Conservation (phyloP, 1,139 yeast species). For the Debaryomycetaceae sp. region DNA sequence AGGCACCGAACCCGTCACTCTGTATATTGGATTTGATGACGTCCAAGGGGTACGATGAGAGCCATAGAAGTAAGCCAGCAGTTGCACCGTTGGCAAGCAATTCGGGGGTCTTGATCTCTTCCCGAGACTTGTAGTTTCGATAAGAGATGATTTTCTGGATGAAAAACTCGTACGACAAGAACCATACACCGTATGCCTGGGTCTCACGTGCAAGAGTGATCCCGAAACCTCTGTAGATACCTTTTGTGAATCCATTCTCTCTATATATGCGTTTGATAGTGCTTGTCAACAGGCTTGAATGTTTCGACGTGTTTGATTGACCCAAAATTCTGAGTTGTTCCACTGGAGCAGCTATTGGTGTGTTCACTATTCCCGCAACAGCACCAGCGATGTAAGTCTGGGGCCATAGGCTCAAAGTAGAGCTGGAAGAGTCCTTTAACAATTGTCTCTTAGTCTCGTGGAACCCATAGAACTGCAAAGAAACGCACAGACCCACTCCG, state of each 20-base stretch:
- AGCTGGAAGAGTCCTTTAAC: conserved; percentile 17
- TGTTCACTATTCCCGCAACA: conserved; percentile 71
- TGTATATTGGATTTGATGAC: conserved; percentile 71
- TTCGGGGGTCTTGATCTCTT: conserved; percentile 59
- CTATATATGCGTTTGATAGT: conserved; percentile 43
- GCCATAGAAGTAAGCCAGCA: conserved; percentile 74
- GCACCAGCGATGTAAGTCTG: conserved; percentile 76
- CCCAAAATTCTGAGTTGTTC: conserved; percentile 72
- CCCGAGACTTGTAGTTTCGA: conserved; percentile 38
- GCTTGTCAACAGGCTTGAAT: conserved; percentile 39
- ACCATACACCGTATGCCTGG: conserved; percentile 86
- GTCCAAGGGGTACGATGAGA: conserved; percentile 67
- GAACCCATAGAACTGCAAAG: conserved; percentile 73
- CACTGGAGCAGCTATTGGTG: conserved; percentile 70
- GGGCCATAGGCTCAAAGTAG: conserved; percentile 48
- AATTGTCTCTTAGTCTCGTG: conserved; percentile 72
- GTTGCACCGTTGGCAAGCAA: conserved; percentile 61
- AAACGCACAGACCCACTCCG: conserved; percentile 73
- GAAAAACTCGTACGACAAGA: conserved; percentile 64
- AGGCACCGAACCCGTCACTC: conserved; percentile 54
- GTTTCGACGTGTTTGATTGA: conserved; percentile 51
- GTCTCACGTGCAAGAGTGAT: conserved; percentile 65
- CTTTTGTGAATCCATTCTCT: conserved; percentile 45
- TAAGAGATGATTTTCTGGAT: conserved; percentile 40
- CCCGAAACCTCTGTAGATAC: conserved; percentile 57